Evolutionary conservation across 2,329 filamentous ascomycete species (phyloP).

Genomic region (Gliomastix tumulicola): DNA sequence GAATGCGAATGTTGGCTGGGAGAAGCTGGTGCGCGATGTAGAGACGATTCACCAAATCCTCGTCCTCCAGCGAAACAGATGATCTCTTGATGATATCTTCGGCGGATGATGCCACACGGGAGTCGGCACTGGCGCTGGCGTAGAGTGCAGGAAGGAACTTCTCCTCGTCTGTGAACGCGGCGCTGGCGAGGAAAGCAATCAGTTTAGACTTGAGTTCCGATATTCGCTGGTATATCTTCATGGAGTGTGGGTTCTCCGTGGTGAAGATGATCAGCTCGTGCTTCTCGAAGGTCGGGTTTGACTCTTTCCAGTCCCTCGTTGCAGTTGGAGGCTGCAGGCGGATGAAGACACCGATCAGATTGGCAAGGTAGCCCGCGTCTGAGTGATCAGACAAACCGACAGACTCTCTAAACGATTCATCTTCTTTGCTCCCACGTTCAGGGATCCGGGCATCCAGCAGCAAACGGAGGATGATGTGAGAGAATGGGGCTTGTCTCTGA

Average conservation of each 20-base stretch:
- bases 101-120: slow-evolving; percentile 72
- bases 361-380: slow-evolving; percentile 68
- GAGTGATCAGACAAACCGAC: slow-evolving; percentile 59
- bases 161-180: slow-evolving; percentile 76
- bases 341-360: slow-evolving; percentile 71
- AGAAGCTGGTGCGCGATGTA: slow-evolving; percentile 69
- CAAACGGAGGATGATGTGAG: slow-evolving; percentile 75
- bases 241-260: slow-evolving; percentile 47
- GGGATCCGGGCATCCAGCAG: slow-evolving; percentile 68
- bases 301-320: slow-evolving; percentile 17
- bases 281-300: slow-evolving; percentile 23
- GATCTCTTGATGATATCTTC: slow-evolving; percentile 84
- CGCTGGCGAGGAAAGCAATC: slow-evolving; percentile 70
- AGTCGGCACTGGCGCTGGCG: slow-evolving; percentile 77
- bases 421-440: slow-evolving; percentile 70
- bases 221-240: slow-evolving; percentile 39
- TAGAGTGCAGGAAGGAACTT: slow-evolving; percentile 79
- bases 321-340: slow-evolving; percentile 23
- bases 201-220: slow-evolving; percentile 48
- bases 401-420: slow-evolving; percentile 56
- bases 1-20: slow-evolving; percentile 67
- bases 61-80: slow-evolving; percentile 66
- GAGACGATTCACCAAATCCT: slow-evolving; percentile 53
- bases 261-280: slow-evolving; percentile 20
- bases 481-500: slow-evolving; percentile 52